Conservation (phyloP, 805 yeast genomes). For the Millerago galiae region DNA sequence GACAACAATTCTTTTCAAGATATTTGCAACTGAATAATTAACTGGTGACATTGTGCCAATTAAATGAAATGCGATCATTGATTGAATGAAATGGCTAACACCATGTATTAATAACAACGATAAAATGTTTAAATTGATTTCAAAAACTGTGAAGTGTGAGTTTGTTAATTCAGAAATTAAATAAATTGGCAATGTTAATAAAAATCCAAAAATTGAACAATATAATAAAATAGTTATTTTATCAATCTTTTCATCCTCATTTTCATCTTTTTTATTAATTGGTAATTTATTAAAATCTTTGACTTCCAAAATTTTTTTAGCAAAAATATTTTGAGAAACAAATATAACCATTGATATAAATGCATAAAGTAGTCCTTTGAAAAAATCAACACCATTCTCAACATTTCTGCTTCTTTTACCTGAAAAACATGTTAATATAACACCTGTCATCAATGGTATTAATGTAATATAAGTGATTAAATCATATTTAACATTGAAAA, state of each 20-base stretch:
- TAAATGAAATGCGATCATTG: conserved; percentile 69
- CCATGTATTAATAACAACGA: conserved; percentile 54
- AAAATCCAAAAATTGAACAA: conserved; percentile 65
- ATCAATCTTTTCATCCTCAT: conserved; percentile 42
- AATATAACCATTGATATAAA: conserved; percentile 48
- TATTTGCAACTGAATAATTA: conserved; percentile 74
- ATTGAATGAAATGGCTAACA: conserved; percentile 61
- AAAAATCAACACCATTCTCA: conserved; percentile 11
- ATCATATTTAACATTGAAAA: conserved; percentile 54
- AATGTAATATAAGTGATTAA: conserved; percentile 69
- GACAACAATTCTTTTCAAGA: conserved; percentile 65
- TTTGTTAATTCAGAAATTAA: conserved; percentile 44
- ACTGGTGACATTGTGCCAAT: conserved; percentile 69
- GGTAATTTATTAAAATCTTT: conserved; percentile 22
- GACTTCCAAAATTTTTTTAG: conserved; percentile 62
- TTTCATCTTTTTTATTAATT: conserved; percentile 17
- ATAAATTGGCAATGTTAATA: conserved; percentile 62
- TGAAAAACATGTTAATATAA: conserved; percentile 69
- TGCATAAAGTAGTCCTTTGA: conserved; percentile 32
- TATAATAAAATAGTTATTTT: conserved; percentile 66
- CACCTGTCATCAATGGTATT: conserved; percentile 75
- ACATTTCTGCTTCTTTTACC: conserved; percentile 21
- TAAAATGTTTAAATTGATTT: conserved; percentile 25
- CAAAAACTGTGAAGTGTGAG: conserved; percentile 22
- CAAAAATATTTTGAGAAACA: conserved; percentile 74